Evolutionary conservation across 768 basidiomycete genomes (phyloP), one percentile per base, ranked within the genome.

Genomic region (Paxillus rubicundulus): DNA sequence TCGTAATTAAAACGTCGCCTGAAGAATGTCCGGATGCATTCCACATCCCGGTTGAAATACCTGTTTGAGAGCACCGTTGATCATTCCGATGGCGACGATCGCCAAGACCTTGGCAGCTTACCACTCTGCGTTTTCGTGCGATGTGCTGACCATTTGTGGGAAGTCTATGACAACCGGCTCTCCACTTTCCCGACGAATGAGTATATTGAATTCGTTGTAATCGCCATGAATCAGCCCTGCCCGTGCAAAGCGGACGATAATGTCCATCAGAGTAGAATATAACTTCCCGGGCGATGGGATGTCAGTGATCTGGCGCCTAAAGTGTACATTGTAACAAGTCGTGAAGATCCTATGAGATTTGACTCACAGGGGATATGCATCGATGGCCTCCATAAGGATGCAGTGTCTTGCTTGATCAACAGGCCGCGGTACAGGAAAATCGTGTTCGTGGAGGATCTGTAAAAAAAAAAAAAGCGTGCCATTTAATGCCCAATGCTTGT

Each of bases 11-110:
- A 98, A 21, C 95, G 76, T 53, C 92, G 80, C 62, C 78, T 80
- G 77, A 99, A 98, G 74, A 97, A 99, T 9, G 82, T 85, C 32
- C 93, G 82, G 60, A 99, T 93, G 68, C 97, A 98, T 53, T 96
- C 88, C 8, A 99, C 97, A 70, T 99, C 97, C 18, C 97, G 86
- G 70, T 98, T 96, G 74, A 99, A 99, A 74, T 97, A 99, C 92
- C 95, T 96, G 56, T 51, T 60, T 57, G 42, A 30, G 9, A 33
- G 49, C 54, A 30, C 34, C 47, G 49, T 52, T 50, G 53, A 47
- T 50, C 47, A 43, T 21, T 17, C 18, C 45, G 58, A 54, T 46
- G 45, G 24, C 33, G 21, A 56, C 33, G 27, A 57, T 61, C 55
- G 43, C 49, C 53, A 54, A 49, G 52, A 45, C 39, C 53, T 30